Evolutionary conservation across 1,284 basidiomycete species (phyloP).

Genomic region (Psilocybe mexicana): DNA sequence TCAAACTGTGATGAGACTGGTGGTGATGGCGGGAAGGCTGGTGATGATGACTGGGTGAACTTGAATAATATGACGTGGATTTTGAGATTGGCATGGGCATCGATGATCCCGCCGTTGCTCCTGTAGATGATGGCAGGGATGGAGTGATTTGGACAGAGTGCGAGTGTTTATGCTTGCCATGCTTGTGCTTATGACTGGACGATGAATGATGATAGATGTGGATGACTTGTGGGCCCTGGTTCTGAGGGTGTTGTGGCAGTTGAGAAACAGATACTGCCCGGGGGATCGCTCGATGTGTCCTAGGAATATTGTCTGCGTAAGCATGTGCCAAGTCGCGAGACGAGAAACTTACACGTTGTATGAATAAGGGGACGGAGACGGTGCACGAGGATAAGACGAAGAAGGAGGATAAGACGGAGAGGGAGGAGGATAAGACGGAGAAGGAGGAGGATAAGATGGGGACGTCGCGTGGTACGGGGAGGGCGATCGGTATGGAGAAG

Average conservation of each 20-base stretch:
- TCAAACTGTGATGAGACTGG: too few species aligned
- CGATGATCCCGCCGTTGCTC: not conserved
- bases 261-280: constrained; percentile 9
- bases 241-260: constrained; percentile 1
- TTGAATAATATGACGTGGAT: constrained; percentile 8
- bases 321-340: not conserved
- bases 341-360: not conserved
- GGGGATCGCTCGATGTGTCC: constrained; percentile 16
- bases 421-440: not conserved
- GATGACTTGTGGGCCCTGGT: constrained; percentile 2
- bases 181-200: constrained; percentile 18
- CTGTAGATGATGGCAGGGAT: not conserved
- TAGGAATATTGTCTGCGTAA: not conserved
- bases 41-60: not conserved
- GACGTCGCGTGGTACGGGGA: not conserved
- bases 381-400: constrained; percentile 2
- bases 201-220: constrained; percentile 15
- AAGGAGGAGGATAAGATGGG: not conserved
- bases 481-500: not conserved
- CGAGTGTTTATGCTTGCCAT: constrained; percentile 16
- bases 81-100: constrained; percentile 9
- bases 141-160: not conserved
- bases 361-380: constrained; percentile 5
- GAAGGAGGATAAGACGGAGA: not conserved
- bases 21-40: not conserved